Base-by-base conservation (phyloP, 805 yeast genomes). In the Yamadazyma akitaensis region DNA sequence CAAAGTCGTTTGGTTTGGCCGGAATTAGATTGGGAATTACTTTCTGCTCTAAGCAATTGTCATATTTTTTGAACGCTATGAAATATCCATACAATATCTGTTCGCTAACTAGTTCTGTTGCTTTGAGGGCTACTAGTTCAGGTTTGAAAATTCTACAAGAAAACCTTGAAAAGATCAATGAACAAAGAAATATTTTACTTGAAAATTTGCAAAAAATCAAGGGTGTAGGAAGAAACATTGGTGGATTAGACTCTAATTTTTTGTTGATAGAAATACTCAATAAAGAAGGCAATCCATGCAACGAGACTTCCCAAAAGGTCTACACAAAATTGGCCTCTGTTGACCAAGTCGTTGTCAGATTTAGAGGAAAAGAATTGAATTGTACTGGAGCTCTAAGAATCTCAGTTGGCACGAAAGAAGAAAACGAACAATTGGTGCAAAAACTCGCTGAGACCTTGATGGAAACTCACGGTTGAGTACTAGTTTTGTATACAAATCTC, bases 71-170 rank as follows among this genome's bases (percentile, higher is more conserved):
- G 57, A 94, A 94, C 63, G 80, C 95, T 19, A 84, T 92, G 85
- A 94, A 94, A 63, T 96, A 96, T 32, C 99, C 99, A 2, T 94
- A 94, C 68, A 94, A 92, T 64, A 87, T 94, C 47, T 88, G 96
- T 8, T 77, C 89, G 11, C 70, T 86, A 53, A 82, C 98, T 1
- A 74, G 97, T 4, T 77, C 79, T 46, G 70, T 89, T 37, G 97
- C 96, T 0, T 49, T 73, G 21, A 77, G 91, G 51, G 95, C 97
- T 1, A 77, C 92, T 6, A 68, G 77, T 5, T 31, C 53, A 0
- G 84, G 88, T 26, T 61, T 91, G 40, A 60, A 61, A 5, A 60
- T 65, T 19, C 88, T 91, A 96, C 70, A 78, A 57, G 48, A 57
- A 2, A 75, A 72, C 42, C 85, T 84, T 13, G 61, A 57, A 0